A percentile compares a stretch with the other conserved stretches of the same genome.
Conservation (phyloP, 495 filamentous ascomycete species). For the Penicillium paxilli region DNA sequence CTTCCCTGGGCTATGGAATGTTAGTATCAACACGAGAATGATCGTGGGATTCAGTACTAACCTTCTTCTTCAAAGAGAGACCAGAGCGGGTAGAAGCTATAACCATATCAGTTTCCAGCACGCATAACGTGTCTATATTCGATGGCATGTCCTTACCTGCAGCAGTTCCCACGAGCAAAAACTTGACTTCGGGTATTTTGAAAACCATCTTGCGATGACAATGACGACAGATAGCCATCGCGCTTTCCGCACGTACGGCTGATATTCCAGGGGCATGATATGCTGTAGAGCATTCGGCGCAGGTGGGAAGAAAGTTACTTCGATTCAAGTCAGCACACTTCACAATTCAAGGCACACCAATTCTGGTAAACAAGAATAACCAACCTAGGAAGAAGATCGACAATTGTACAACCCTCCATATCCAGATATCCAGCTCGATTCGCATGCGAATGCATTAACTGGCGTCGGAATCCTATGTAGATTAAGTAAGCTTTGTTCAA, state of each 20-base stretch:
- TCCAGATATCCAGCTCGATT: constrained; percentile 83
- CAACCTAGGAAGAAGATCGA: constrained; percentile 78
- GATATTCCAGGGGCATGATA: constrained; percentile 63
- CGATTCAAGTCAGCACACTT: neutral
- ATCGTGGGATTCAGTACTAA: constrained; percentile 12
- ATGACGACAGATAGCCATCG: constrained; percentile 74
- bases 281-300: constrained; percentile 72
- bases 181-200: constrained; percentile 76
- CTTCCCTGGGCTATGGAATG: constrained; percentile 53
- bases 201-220: constrained; percentile 84
- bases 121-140: no score
- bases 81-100: constrained; percentile 33
- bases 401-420: constrained; percentile 71
- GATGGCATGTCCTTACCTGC: no score
- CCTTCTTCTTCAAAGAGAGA: constrained; percentile 56
- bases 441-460: constrained; percentile 76
- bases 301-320: constrained; percentile 82
- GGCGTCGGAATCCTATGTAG: constrained; percentile 60
- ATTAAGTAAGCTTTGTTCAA: neutral
- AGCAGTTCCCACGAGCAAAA: constrained; percentile 67
- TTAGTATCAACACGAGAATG: neutral
- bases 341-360: neutral
- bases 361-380: constrained; percentile 10
- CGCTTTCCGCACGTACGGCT: constrained; percentile 72
- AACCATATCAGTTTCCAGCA: no score